These are phyloP conservation scores for Vanrija humicola DNA, from an alignment of 1,284 basidiomycete genomes.

Conservation along the genomic window DNA sequence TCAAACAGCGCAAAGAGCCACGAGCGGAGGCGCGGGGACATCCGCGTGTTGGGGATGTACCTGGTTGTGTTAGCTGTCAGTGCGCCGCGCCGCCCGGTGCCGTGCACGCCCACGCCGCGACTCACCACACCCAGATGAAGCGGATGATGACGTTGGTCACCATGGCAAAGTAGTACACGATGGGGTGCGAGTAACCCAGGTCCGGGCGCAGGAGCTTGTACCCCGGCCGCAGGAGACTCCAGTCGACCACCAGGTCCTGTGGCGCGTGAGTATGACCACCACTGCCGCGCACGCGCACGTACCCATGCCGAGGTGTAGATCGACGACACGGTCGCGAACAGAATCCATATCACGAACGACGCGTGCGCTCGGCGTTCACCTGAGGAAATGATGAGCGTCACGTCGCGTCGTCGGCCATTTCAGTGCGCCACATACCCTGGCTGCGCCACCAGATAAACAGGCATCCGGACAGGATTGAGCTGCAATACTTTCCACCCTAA, in stretches of 20 bases:
- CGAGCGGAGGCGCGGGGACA: constrained; percentile 57
- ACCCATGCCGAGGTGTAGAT: constrained; percentile 70
- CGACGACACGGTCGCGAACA: constrained; percentile 62
- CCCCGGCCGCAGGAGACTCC: constrained; percentile 61
- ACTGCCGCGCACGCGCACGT: constrained; percentile 43
- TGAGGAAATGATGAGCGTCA: neutral
- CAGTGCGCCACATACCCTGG: constrained; percentile 35
- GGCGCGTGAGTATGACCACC: no score
- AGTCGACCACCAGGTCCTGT: constrained; percentile 55
- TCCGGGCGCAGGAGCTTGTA: constrained; percentile 70
- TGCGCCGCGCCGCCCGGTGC: no score
- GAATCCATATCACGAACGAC: constrained; percentile 61
- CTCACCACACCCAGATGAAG: constrained; percentile 68
- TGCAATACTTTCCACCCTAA: constrained; percentile 63
- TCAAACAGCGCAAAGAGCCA: constrained; percentile 72
- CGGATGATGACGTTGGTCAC: constrained; percentile 66
- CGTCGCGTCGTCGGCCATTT: neutral
- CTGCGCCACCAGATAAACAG: constrained; percentile 72
- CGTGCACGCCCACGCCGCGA: neutral
- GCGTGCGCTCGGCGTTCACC: constrained; percentile 26
- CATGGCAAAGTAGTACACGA: constrained; percentile 53
- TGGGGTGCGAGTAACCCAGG: constrained; percentile 60
- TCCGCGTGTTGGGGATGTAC: constrained; percentile 59
- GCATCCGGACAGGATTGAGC: constrained; percentile 61
- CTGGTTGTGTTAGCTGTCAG: constrained; percentile 1